Evolutionary conservation across 305 asterid species (phyloP), one percentile per base, ranked within the genome.

Genomic region (Fraxinus xanthoxyloides): DNA sequence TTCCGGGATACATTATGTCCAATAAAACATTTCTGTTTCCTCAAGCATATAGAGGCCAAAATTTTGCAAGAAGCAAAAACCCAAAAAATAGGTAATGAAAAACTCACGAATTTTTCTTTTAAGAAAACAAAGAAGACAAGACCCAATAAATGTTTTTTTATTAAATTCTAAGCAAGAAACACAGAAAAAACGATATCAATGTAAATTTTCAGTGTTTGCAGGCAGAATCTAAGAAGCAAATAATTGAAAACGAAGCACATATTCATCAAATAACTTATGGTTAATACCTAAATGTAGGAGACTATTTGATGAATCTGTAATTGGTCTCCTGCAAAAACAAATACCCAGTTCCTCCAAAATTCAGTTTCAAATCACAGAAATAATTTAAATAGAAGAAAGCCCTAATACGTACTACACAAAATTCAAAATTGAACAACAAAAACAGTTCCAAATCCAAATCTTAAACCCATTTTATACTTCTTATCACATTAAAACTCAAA

Each of bases 371-470:
- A 24, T 75, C 78, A 13, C 21, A 48, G 61, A 40, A 10, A 75
- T 46, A 5, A 24, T 24, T 8, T 76, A 19, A 38, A 19, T 35
- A 19, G 32, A 75, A 35, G 61, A 74, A 24, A 43, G 2, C 7
- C 31, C 12, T 12, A 5, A 46, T 2, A 46, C 21, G 24, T 15
- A 10, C 10, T 30, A 30, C 1, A 21, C 15, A 32, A 70, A 80
- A 73, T 12, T 23, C 24, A 48, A 30, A 48, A 10, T 8, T 75
- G 32, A 65, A 21, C 40, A 13, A 7, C 26, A 65, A 78, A 61
- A 21, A 75, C 73, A 24, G 77, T 32, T 75, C 73, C 61, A 75
- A 86, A 75, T 54, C 77, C 85, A 79, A 81, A 86, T 81, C 87
- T 76, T 80, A 10, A 59, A 51, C 48, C 51, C 85, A 51, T 67